phyloP scores from a whole-genome alignment of 345 rosid species.

The Punica granatum region DNA sequence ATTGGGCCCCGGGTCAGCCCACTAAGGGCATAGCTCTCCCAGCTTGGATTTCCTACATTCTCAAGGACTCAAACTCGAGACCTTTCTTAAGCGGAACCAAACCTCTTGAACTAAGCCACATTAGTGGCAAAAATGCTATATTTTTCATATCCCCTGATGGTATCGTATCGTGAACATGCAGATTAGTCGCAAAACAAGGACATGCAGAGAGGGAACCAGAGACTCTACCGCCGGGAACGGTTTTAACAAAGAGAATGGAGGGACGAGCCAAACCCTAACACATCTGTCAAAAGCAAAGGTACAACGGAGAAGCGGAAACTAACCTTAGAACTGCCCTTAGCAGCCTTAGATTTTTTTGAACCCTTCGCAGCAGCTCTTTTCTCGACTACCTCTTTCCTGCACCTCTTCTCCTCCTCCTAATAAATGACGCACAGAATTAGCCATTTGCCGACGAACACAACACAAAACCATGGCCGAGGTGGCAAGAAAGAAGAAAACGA shows the following conservation, averaged over 20 bases:
- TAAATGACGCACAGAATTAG: neutral
- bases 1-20: too few relatives aligned
- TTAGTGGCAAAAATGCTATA: too few relatives aligned
- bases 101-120: too few relatives aligned
- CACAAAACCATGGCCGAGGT: neutral
- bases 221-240: neutral
- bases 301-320: conserved; percentile 1
- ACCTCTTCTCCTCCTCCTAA: conserved; percentile 60
- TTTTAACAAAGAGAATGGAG: neutral
- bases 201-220: neutral
- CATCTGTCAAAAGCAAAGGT: neutral
- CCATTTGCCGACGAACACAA: neutral
- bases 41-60: too few relatives aligned
- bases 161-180: neutral
- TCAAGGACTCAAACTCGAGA: too few relatives aligned
- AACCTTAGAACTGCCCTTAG: neutral
- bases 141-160: too few relatives aligned
- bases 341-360: conserved; percentile 23
- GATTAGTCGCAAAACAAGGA: neutral
- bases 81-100: too few relatives aligned
- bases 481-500: neutral
- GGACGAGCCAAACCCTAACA: neutral
- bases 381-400: conserved; percentile 21
- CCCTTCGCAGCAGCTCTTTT: conserved; percentile 17
- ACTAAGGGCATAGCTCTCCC: too few relatives aligned